Conservation (phyloP, 2,329 filamentous ascomycete genomes). For the Nemania abortiva region DNA sequence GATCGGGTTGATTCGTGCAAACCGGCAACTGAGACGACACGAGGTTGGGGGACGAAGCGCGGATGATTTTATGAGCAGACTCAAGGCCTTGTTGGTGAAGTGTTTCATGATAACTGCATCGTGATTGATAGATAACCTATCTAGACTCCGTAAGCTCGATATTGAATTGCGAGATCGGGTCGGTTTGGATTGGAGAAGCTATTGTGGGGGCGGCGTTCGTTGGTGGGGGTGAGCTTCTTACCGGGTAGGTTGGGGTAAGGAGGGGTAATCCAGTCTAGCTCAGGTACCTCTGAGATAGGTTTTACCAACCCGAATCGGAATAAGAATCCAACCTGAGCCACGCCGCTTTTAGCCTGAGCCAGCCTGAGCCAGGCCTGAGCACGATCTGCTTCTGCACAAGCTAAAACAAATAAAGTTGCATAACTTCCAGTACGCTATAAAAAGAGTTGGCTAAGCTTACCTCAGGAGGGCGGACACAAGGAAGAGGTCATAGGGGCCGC, state of each 20-base stretch:
- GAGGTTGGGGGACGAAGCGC: slow-evolving; percentile 13
- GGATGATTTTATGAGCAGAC: slow-evolving; percentile 39
- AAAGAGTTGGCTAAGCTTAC: too few species aligned
- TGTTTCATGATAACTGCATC: slow-evolving; percentile 47
- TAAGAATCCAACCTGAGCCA: too few species aligned
- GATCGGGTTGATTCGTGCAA: slow-evolving; percentile 34
- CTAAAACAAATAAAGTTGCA: too few species aligned
- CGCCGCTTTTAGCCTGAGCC: too few species aligned
- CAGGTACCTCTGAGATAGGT: too few species aligned
- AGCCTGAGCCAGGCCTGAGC: too few species aligned
- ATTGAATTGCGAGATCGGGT: slow-evolving; percentile 45
- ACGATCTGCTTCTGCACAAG: too few species aligned
- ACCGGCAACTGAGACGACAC: slow-evolving; percentile 11
- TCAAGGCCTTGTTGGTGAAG: slow-evolving; percentile 41
- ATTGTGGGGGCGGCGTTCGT: slow-evolving; percentile 16
- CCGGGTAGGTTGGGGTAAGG: slow-evolving; percentile 16
- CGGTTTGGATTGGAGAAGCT: slow-evolving; percentile 24
- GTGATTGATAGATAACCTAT: slow-evolving; percentile 15
- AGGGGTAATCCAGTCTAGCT: slow-evolving; percentile 1
- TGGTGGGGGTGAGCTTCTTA: slow-evolving; percentile 16
- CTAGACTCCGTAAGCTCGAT: neutral
- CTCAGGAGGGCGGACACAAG: too few species aligned
- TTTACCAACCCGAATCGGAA: too few species aligned
- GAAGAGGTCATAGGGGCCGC: too few species aligned
- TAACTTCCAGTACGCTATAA: too few species aligned